Base-by-base conservation (phyloP, 169 alveolate species). In the Toxoplasma gondii region DNA sequence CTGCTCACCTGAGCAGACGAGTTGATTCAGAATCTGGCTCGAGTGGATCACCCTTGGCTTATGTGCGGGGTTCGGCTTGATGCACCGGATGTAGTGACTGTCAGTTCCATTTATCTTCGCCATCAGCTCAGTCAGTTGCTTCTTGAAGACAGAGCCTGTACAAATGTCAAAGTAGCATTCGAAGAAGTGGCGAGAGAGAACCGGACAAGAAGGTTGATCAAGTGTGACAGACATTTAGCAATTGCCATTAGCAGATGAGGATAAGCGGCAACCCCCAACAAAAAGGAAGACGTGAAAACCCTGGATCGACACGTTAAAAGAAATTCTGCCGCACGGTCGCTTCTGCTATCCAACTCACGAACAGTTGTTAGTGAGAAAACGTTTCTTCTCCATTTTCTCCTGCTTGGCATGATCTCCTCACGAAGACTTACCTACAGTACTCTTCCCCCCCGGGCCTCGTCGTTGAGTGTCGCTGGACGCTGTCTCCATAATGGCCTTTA, bases 81-180 rank as follows among this genome's bases (percentile, higher is more conserved):
- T 83, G 74, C 95, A 92, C 49, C 95, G 69, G 29, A 92, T 74
- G 49, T 92, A 92, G 78, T 87, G 92, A 5, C 90, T 84, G 39
- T 41, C 83, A 36, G 95, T 92, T 36, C 64, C 34, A 27, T 92
- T 53, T 34, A 91, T 91, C 44, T 83, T 82, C 49, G 58, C 41
- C 74, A 80, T 45, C 36, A 91, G 54, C 27, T 70, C 94, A 43
- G 17, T 49, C 58, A 91, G 82, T 24, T 91, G 82, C 49, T 86
- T 5, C 80, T 91, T 91, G 53, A 91, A 91, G 34, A 41, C 90
- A 31, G 82, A 45, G 2, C 88, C 94, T 91, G 64, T 53, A 49
- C n/a, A 5, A 36, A 17, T 19, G 38, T 34, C 31, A 17, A 83
- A 17, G 39, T 83, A 83, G 31, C 64, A 45, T 22, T 34, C 88